Base-by-base conservation (phyloP, 768 basidiomycete species). In the Suillus subluteus region DNA sequence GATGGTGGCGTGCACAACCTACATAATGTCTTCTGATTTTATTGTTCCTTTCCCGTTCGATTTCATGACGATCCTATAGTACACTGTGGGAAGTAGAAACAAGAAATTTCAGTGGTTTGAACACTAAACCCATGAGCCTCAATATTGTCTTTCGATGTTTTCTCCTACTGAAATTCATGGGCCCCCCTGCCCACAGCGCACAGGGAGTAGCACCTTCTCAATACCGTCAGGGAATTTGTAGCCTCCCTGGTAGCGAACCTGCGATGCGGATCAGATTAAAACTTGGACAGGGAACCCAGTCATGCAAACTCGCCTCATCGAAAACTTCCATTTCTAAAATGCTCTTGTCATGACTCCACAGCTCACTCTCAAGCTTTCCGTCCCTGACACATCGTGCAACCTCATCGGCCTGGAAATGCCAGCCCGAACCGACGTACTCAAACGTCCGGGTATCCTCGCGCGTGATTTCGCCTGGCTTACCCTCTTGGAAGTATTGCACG, bases 391-490 rank as follows among this genome's bases (percentile, higher is more conserved):
- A 82, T 26, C 82, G 69, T 8, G 82, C 85, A 40, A 83, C 83
- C 59, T 86, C 84, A 67, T 86, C 84, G 13, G 83, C 85, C 71
- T 86, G 82, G 75, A 81, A 87, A 71, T 83, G 77, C 81, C 81
- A 84, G 1, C 84, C 82, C 21, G 78, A 75, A 40, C 81, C 81
- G 16, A 67, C 61, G 46, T 77, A 76, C 62, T 73, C 68, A 65
- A 81, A 77, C 46, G 70, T 70, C 59, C 69, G 69, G 38, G 73
- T 80, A 67, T 83, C 79, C 68, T 80, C 79, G 18, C 73, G 71
- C 38, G 70, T 70, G 26, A 80, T 72, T 15, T 73, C 71, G 16
- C 73, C 73, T 37, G 73, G 75, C 15, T 77, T 76, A 32, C 75
- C 74, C 66, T 74, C 75, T 66, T 76, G 74, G 66, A 76, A 79